Conservation (phyloP, 208 protist species). For the Vickermania ingenoplastis region DNA sequence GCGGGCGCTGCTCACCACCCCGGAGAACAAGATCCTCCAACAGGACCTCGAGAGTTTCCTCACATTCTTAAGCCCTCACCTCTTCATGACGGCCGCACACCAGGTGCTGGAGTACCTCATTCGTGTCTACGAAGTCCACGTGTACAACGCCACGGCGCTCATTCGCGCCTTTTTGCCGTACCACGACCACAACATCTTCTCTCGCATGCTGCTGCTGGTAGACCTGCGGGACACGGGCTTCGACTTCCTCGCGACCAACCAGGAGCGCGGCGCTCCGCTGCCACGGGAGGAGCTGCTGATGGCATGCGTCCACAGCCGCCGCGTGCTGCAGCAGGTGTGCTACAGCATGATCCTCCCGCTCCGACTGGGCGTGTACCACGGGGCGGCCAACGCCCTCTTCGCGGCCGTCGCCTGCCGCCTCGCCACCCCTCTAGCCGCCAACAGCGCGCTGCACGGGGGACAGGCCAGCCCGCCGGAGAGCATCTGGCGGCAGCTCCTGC, state of each 20-base stretch:
- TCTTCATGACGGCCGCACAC: conserved; percentile 76
- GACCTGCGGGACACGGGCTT: conserved; percentile 82
- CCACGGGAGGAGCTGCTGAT: conserved; percentile 61
- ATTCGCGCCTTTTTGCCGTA: conserved; percentile 74
- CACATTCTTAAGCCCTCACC: conserved; percentile 69
- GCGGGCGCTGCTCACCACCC: conserved; percentile 36
- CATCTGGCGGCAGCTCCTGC: conserved; percentile 63
- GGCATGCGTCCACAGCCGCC: conserved; percentile 62
- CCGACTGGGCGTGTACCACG: conserved; percentile 39
- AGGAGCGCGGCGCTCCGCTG: conserved; percentile 66
- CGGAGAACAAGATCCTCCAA: conserved; percentile 32
- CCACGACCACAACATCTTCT: conserved; percentile 83
- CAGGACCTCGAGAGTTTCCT: conserved; percentile 48
- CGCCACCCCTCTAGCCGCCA: conserved; percentile 31
- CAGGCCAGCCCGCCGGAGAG: conserved; percentile 16
- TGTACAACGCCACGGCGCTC: conserved; percentile 66
- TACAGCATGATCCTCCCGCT: conserved; percentile 36
- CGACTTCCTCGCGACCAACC: conserved; percentile 69
- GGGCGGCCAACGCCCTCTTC: conserved; percentile 75
- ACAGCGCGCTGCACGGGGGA: neutral
- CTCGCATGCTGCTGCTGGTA: conserved; percentile 59
- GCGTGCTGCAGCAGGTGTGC: conserved; percentile 61
- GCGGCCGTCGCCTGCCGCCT: conserved; percentile 52
- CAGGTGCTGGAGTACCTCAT: conserved; percentile 85
- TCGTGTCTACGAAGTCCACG: conserved; percentile 76